These are phyloP conservation scores for Penicillium brevicompactum DNA, from an alignment of 2,329 filamentous ascomycete species.

Conservation along the genomic window DNA sequence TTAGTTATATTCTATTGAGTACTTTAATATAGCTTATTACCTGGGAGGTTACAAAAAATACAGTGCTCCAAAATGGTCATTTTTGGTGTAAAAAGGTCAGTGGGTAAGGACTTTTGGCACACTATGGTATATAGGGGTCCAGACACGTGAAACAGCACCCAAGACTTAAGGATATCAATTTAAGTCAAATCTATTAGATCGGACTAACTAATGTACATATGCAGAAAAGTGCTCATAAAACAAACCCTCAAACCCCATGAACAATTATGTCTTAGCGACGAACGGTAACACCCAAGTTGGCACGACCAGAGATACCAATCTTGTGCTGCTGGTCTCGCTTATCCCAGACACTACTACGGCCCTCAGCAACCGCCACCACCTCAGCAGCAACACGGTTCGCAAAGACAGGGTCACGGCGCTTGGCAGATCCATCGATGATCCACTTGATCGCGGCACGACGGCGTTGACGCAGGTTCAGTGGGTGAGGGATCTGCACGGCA, in stretches of 20 bases:
- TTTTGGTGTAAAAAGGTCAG: too few species aligned
- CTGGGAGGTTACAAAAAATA: too few species aligned
- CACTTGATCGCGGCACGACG: conserved; percentile 79
- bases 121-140: too few species aligned
- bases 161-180: neutral
- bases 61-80: too few species aligned
- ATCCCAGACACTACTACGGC: conserved; percentile 81
- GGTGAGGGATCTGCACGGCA: conserved; percentile 78
- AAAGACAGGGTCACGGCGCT: conserved; percentile 73
- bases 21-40: too few species aligned
- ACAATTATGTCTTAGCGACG: conserved; percentile 23
- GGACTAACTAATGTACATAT: conserved; percentile 24
- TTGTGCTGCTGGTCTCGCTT: conserved; percentile 77
- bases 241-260: conserved; percentile 12
- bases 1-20: too few species aligned
- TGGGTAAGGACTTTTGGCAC: too few species aligned
- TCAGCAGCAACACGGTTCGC: conserved; percentile 81
- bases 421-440: conserved; percentile 83
- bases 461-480: conserved; percentile 73
- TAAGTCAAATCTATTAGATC: conserved; percentile 14
- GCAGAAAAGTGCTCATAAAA: conserved; percentile 17
- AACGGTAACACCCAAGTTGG: conserved; percentile 59
- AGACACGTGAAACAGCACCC: neutral
- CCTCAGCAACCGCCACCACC: conserved; percentile 84
- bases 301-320: conserved; percentile 73